These are phyloP conservation scores for Dendrobium nobile DNA, from an alignment of 106 monocot genomes.

Conservation along the genomic window DNA sequence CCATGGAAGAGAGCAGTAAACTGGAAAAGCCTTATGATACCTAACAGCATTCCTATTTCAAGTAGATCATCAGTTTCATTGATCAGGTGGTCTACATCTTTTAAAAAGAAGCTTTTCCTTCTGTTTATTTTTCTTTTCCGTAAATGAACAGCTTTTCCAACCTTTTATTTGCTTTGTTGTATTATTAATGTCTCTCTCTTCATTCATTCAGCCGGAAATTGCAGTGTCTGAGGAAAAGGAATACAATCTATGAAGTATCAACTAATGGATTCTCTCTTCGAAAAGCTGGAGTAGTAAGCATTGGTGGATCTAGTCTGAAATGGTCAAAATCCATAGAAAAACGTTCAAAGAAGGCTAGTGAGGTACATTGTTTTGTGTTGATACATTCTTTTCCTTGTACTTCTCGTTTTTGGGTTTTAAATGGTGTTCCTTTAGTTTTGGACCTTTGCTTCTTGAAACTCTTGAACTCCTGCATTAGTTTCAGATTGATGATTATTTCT, in stretches of 20 bases:
- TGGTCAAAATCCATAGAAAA: conserved; percentile 96
- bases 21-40: conserved; percentile 16
- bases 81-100: conserved; percentile 42
- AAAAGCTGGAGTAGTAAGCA: conserved; percentile 58
- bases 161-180: conserved; percentile 3
- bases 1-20: conserved; percentile 77
- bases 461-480: neutral
- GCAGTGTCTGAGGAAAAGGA: conserved; percentile 49
- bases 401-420: neutral
- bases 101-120: neutral
- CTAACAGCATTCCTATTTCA: conserved; percentile 11
- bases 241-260: conserved; percentile 71
- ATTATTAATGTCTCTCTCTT: conserved; percentile 13
- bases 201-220: conserved; percentile 39
- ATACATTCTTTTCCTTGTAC: neutral
- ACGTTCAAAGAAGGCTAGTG: conserved; percentile 66
- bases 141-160: neutral
- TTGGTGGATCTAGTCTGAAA: conserved; percentile 70
- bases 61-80: conserved; percentile 31
- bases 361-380: conserved; percentile 30
- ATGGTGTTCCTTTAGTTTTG: neutral
- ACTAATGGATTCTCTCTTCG: conserved; percentile 70
- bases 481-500: neutral
- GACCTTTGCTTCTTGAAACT: neutral
- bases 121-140: neutral